Evolutionary conservation across 345 rosid species (phyloP).

Genomic region (Eucalyptus marginata): DNA sequence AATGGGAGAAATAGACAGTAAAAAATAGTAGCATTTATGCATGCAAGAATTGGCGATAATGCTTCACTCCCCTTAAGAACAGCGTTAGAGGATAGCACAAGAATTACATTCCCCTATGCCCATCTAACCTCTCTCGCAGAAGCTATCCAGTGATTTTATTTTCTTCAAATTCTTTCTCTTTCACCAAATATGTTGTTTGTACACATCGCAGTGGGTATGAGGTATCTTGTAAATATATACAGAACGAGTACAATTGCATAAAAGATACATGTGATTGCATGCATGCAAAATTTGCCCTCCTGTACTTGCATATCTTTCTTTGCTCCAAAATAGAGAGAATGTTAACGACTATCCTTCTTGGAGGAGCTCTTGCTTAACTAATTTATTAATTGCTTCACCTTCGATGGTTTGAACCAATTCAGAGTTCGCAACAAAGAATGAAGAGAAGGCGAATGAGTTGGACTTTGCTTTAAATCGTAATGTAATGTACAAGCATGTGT

Average conservation of each 20-base stretch:
- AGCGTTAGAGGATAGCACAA: neutral
- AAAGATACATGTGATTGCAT: neutral
- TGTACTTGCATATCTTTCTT: neutral
- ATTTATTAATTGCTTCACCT: neutral
- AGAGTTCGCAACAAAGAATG: neutral
- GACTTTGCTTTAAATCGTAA: neutral
- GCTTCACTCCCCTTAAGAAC: neutral
- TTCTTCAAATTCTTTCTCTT: neutral
- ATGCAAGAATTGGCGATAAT: neutral
- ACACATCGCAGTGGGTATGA: too few species aligned
- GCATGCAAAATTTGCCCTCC: neutral
- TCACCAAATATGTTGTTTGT: too few species aligned
- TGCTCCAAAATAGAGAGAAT: neutral
- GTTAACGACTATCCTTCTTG: neutral
- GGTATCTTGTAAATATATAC: too few species aligned
- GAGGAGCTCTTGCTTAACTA: too few species aligned
- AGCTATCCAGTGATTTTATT: too few species aligned
- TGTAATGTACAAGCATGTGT: neutral
- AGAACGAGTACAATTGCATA: accelerated
- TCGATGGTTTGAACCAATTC: neutral
- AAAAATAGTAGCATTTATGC: too few species aligned
- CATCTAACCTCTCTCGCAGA: too few species aligned
- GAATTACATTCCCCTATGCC: neutral
- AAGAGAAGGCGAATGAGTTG: neutral
- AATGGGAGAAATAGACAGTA: too few species aligned